These are phyloP conservation scores for Bruguiera parviflora DNA, from an alignment of 345 rosid species.

Conservation along the genomic window DNA sequence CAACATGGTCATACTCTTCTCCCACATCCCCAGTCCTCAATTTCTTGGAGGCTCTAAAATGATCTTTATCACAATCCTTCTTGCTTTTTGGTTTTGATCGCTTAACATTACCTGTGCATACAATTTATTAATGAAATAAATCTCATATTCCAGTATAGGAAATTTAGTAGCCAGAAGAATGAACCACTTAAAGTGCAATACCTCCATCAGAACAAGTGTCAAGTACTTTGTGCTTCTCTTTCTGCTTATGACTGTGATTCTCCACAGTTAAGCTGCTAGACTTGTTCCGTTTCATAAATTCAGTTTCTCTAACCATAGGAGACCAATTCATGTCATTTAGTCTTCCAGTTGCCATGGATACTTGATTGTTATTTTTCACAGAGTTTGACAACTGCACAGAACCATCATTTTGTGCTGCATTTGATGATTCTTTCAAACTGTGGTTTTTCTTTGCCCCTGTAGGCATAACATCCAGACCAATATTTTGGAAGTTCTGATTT, in stretches of 20 bases:
- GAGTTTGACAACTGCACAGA: conserved; percentile 33
- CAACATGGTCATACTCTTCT: conserved; percentile 35
- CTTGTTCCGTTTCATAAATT: conserved; percentile 29
- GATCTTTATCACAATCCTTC: conserved; percentile 1
- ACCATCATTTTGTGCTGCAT: conserved; percentile 33
- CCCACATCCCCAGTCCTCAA: not conserved
- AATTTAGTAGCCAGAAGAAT: conserved; percentile 9
- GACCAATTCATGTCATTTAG: conserved; percentile 34
- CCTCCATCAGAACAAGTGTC: conserved; percentile 60
- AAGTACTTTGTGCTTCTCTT: conserved; percentile 43
- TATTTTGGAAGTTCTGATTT: conserved; percentile 23
- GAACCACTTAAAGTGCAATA: conserved; percentile 29
- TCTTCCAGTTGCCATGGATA: conserved; percentile 34
- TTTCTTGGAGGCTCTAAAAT: conserved; percentile 6
- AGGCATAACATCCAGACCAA: conserved; percentile 17
- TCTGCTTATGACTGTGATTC: conserved; percentile 47
- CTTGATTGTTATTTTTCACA: conserved; percentile 39
- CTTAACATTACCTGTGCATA: conserved; percentile 1
- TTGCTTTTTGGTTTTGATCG: not conserved
- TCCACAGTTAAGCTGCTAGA: conserved; percentile 33
- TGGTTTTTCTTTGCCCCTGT: conserved; percentile 47
- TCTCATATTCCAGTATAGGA: conserved; percentile 9
- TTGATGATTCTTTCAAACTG: conserved; percentile 42
- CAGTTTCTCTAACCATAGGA: conserved; percentile 41
- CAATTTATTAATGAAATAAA: not conserved